These are phyloP conservation scores for Nemophila menziesii DNA, from an alignment of 257 asterid species.

Conservation along the genomic window DNA sequence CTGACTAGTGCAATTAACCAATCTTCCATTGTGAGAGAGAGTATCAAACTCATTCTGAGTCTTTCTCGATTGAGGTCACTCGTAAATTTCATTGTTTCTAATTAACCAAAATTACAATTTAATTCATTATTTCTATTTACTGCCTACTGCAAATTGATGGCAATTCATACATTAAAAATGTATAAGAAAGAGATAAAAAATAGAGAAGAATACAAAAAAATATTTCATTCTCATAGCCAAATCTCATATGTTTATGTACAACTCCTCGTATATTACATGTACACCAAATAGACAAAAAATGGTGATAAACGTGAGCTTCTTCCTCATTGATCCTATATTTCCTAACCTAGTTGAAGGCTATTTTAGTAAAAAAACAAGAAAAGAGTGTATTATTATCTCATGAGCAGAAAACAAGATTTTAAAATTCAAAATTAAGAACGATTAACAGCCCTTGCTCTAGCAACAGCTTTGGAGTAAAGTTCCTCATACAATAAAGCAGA, in stretches of 20 bases:
- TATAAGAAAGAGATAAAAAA: no score
- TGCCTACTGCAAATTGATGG: no score
- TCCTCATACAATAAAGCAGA: conserved; percentile 78
- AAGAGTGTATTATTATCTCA: not conserved
- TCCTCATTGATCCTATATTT: not conserved
- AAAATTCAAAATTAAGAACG: conserved; percentile 15
- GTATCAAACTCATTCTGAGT: no score
- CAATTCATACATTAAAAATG: no score
- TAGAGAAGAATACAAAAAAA: not conserved
- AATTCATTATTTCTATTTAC: no score
- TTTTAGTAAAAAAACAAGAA: not conserved
- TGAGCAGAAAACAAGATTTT: not conserved
- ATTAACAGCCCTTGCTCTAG: conserved; percentile 45
- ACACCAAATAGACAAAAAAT: no score
- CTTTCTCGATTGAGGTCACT: no score
- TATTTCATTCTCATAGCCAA: not conserved
- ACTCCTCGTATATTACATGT: not conserved
- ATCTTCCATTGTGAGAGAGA: no score
- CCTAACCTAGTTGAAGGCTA: not conserved
- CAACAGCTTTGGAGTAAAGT: conserved; percentile 58
- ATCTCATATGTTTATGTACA: not conserved
- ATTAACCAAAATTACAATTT: no score
- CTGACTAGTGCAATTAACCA: no score
- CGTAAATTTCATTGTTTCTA: no score
- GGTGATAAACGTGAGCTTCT: no score